phyloP scores from a whole-genome alignment of 148 eudicot species.

The Cornus controversa region DNA sequence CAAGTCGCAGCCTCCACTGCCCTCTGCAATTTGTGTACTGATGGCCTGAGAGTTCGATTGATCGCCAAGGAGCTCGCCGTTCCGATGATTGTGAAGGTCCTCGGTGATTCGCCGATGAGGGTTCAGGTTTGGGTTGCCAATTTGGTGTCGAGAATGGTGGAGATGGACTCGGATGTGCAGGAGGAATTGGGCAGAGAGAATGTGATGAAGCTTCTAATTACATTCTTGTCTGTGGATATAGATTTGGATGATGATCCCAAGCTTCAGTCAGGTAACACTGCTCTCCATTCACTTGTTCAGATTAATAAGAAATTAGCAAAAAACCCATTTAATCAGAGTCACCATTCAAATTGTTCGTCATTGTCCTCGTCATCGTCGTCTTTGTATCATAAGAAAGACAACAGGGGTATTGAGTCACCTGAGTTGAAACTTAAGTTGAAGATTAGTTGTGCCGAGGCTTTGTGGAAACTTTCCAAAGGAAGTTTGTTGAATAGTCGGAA shows the following conservation, averaged over 20 bases:
- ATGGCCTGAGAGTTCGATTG: conserved; percentile 32
- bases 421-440: conserved; percentile 57
- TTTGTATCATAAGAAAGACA: conserved; percentile 37
- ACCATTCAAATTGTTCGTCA: conserved; percentile 30
- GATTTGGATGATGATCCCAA: conserved; percentile 45
- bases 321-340: conserved; percentile 22
- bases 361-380: conserved; percentile 29
- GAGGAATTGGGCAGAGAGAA: conserved; percentile 78
- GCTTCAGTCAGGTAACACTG: conserved; percentile 33
- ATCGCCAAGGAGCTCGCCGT: conserved; percentile 45
- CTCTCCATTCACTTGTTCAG: conserved; percentile 61
- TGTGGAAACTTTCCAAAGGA: conserved; percentile 57
- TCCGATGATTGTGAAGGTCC: conserved; percentile 47
- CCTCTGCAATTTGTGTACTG: conserved; percentile 48
- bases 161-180: conserved; percentile 52
- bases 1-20: conserved; percentile 66
- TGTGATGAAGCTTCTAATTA: conserved; percentile 55
- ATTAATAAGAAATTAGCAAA: conserved; percentile 47
- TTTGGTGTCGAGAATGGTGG: conserved; percentile 61
- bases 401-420: conserved; percentile 43
- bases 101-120: conserved; percentile 47
- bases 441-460: conserved; percentile 50
- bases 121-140: conserved; percentile 60
- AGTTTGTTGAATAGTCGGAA: conserved; percentile 67
- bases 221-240: conserved; percentile 54